Percentiles rank a stretch among this genome's conserved stretches.
phyloP scores from a whole-genome alignment of 73 alveolate species.

The Paramecium sexaurelia region DNA sequence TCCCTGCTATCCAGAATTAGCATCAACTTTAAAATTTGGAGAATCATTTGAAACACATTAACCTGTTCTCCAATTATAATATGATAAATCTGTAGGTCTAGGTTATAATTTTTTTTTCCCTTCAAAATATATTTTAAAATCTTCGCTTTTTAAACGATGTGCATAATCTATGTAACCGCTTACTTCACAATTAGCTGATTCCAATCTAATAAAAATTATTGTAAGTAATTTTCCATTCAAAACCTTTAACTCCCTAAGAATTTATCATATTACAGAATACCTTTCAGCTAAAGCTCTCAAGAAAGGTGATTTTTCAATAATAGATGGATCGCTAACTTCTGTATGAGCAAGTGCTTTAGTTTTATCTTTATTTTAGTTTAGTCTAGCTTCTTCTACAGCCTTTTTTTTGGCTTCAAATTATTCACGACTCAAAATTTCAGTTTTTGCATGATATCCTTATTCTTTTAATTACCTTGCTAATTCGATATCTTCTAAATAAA shows the following conservation, averaged over 20 bases:
- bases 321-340: constrained; percentile 47
- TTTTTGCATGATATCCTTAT: constrained; percentile 93
- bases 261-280: not conserved
- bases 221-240: constrained; percentile 95
- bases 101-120: constrained; percentile 93
- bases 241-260: constrained; percentile 80
- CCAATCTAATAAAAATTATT: constrained; percentile 93
- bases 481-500: constrained; percentile 95
- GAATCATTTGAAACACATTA: constrained; percentile 91
- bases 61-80: constrained; percentile 96
- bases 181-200: constrained; percentile 80
- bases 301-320: constrained; percentile 75
- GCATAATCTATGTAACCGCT: constrained; percentile 97
- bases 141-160: constrained; percentile 94
- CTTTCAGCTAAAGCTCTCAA: constrained; percentile 87
- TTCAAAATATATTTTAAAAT: constrained; percentile 93
- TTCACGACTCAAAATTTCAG: constrained; percentile 93
- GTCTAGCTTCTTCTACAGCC: constrained; percentile 93
- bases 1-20: constrained; percentile 84
- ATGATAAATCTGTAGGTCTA: constrained; percentile 88
- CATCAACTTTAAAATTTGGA: constrained; percentile 95
- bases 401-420: constrained; percentile 89
- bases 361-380: constrained; percentile 77
- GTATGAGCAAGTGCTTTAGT: constrained; percentile 76
- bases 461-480: constrained; percentile 94